Base-by-base conservation (phyloP, 2,329 filamentous ascomycete species). In the Boeremia lycopersici region DNA sequence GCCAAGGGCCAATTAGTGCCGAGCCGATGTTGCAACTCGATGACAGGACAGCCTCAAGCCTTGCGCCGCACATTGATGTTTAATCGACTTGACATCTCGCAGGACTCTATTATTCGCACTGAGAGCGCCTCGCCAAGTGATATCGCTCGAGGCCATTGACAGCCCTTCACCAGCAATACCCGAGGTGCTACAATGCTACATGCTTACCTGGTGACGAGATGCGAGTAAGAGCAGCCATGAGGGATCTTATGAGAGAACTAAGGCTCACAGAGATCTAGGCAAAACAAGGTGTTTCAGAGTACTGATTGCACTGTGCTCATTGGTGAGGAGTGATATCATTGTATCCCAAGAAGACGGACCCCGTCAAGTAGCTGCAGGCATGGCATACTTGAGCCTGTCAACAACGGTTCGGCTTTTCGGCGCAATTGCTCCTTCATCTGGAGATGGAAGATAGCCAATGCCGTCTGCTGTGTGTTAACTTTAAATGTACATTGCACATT, bases 1-100 rank as follows among this genome's bases (percentile, higher is more conserved):
- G 59, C 59, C 59, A 63, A 61, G 61, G 38, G 25, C 40, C 26
- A 29, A 46, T 42, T 53, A 48, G 49, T 38, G 40, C 42, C 31
- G 33, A 17, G 29, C 40, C 40, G 28, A 29, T n/a, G 28, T 26
- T 23, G n/a, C 15, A 15, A 17, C 28, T 19, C 28, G 15, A 28
- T 17, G 17, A 7, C 28, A 17, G 15, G 15, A 12, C 28, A 31
- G 19, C 26, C 25, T 41, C 10, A 10, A 9, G 26, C 25, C 12
- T 41, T 17, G 38, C 23, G n/a, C 12, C 4, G 23, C 36, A 26
- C 4, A 19, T 23, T 6, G 4, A 26, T 17, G 19, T n/a, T 1
- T 29, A 10, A 11, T 17, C n/a, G 15, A 26, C 10, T 30, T 9
- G 10, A 31, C 28, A 25, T n/a, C 35, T 42, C 28, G 23, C 13